These are phyloP conservation scores for Waltergamsia citrina DNA, from an alignment of 2,329 filamentous ascomycete species.

Conservation along the genomic window DNA sequence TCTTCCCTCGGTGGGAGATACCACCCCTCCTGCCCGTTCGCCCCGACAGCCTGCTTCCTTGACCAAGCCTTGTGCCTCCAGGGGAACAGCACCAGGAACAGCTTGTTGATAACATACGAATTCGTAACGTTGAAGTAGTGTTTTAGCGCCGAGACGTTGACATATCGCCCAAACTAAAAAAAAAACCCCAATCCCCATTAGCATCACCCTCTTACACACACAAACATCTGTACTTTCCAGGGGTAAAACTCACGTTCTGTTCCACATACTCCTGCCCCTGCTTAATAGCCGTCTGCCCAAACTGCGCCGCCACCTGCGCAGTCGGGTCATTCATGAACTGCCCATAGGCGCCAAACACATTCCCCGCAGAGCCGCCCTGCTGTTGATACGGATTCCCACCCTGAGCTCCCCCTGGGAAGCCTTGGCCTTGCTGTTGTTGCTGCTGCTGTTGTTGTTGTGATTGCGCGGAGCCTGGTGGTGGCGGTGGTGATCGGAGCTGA, in stretches of 20 bases:
- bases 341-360: constrained; percentile 65
- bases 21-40: constrained; percentile 60
- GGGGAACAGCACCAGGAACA: constrained; percentile 88
- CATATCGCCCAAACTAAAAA: constrained; percentile 58
- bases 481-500: constrained; percentile 88
- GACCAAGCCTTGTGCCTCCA: constrained; percentile 98
- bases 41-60: constrained; percentile 69
- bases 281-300: constrained; percentile 84
- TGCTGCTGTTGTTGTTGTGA: constrained; percentile 51
- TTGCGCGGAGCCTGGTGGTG: constrained; percentile 63
- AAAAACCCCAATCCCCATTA: not conserved
- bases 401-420: not conserved
- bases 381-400: constrained; percentile 57
- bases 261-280: constrained; percentile 92
- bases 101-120: constrained; percentile 88
- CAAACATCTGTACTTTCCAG: not conserved
- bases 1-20: constrained; percentile 92
- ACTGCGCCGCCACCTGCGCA: constrained; percentile 88
- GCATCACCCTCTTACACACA: not conserved
- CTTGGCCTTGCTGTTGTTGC: constrained; percentile 40
- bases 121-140: constrained; percentile 99
- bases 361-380: constrained; percentile 37
- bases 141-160: constrained; percentile 88
- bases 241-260: constrained; percentile 60
- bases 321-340: constrained; percentile 95